Base-by-base conservation (phyloP, 495 filamentous ascomycete species). In the Oleoguttula mirabilis region DNA sequence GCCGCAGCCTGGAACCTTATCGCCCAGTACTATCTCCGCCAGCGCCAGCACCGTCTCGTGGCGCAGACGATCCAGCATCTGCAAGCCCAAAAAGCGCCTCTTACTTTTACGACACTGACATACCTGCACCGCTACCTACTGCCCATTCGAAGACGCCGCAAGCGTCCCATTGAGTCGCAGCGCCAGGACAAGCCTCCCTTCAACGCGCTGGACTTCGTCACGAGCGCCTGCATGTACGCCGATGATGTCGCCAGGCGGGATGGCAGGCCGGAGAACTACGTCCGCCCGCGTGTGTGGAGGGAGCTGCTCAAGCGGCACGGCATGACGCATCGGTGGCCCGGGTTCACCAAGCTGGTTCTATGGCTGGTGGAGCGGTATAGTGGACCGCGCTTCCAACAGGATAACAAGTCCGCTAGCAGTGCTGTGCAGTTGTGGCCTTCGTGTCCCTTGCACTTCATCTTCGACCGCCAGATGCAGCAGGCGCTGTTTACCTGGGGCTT, bases 401-500 rank as follows among this genome's bases (percentile, higher is more conserved):
- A 17, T 4, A 7, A 21, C 33, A 7, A 5, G 12, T 4, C 8
- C 11, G 27, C 20, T 11, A 28, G 19, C 2, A 31, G 15, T 2
- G n/a, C 8, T 10, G 22, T 30, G 3, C 16, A 3, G 3, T 21
- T 15, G 21, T 7, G 10, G 23, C 12, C 15, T 31, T 2, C 25
- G 8, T 15, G 38, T 10, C 31, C 16, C 21, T n/a, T 38, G 21
- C n/a, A 45, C 2, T 21, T 37, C 3, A 63, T 77, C 23, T 76
- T 77, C 50, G 58, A 37, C 14, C 53, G 43, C 0, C 46, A 58
- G 4, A 63, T 73, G 50, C 71, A 72, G 52, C 60, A 60, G 22
- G 71, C 70, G 10, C 63, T 78, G 28, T 65, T 79, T 21, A 55
- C 63, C n/a, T 78, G 75, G 75, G 73, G 75, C 3, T 79, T 79